phyloP scores from a whole-genome alignment of 805 yeast genomes.

The Pichia cabralensis region DNA sequence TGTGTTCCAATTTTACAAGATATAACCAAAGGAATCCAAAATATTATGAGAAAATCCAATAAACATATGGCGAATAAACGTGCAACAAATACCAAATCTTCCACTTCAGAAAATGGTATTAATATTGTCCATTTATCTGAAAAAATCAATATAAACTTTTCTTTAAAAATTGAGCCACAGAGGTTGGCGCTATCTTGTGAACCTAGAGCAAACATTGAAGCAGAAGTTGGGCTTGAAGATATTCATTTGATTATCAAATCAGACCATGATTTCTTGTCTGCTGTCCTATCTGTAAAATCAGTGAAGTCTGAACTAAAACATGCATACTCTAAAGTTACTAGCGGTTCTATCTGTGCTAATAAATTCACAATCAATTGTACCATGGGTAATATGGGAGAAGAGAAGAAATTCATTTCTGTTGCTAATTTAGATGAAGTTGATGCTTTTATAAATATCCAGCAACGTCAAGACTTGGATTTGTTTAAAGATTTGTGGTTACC shows the following conservation, averaged over 20 bases:
- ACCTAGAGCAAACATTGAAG: slow-evolving; percentile 88
- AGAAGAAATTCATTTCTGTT: slow-evolving; percentile 39
- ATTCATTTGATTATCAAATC: slow-evolving; percentile 51
- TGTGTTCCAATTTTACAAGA: slow-evolving; percentile 74
- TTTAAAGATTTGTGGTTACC: slow-evolving; percentile 81
- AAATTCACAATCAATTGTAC: slow-evolving; percentile 39
- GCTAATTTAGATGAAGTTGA: slow-evolving; percentile 40
- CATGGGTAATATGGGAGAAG: slow-evolving; percentile 29
- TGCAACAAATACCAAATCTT: not conserved
- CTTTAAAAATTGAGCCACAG: slow-evolving; percentile 63
- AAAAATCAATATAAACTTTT: slow-evolving; percentile 51
- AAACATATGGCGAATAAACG: not conserved
- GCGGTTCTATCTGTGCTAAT: slow-evolving; percentile 54
- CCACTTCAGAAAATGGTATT: slow-evolving; percentile 13
- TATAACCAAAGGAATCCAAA: slow-evolving; percentile 39
- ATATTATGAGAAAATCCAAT: slow-evolving; percentile 30
- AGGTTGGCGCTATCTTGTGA: slow-evolving; percentile 75
- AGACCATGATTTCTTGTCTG: slow-evolving; percentile 30
- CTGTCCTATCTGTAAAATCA: slow-evolving; percentile 40
- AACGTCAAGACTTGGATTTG: slow-evolving; percentile 74
- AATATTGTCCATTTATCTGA: slow-evolving; percentile 38
- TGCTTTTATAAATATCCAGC: slow-evolving; percentile 67
- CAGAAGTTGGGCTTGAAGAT: slow-evolving; percentile 65
- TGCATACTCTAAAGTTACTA: slow-evolving; percentile 79
- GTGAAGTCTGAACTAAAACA: slow-evolving; percentile 74